Evolutionary conservation across 2,329 filamentous ascomycete species (phyloP), one percentile per base, ranked within the genome.

Genomic region (Emericellopsis atlantica): DNA sequence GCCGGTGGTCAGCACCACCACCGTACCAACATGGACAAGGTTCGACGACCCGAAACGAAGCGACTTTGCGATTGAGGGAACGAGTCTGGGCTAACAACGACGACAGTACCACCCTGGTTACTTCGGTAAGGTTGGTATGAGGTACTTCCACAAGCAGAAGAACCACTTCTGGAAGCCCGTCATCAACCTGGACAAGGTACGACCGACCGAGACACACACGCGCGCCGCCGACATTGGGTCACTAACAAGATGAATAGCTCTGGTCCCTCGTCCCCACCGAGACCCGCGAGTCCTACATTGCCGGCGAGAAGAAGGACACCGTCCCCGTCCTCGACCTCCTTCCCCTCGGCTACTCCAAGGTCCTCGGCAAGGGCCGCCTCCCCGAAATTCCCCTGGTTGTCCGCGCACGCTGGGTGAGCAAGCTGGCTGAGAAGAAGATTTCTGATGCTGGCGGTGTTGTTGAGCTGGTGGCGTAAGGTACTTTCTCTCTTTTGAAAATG

Each of bases 141-240:
- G 85, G 62, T 82, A 90, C 74, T 95, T 95, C 85, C 90, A 96
- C 79, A 89, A 92, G 72, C 81, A 86, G 63, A 77, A 81, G 62
- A 90, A 90, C 77, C 84, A 93, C 65, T 88, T 90, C 79, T 98
- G 90, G 92, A 95, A 95, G 76, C 92, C 92, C 53, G 79, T 87
- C 57, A 84, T 98, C 82, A 98, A 98, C 79, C 75, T 98, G 58
- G 92, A 96, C 73, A 98, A 96, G 84, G 84, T 90, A 65, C 52
- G 56, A 21, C 11, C 33, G 18, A 37, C 33, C 36, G 12, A 23
- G 23, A n/a, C 33, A 16, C 33, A 16, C 15, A n/a, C 7, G 12
- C 12, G 32, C 22, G 11, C 32, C 39, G 14, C 23, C 15, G 23
- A 41, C 39, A 45, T 15, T 12, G 33, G 21, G 26, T 42, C 43